Conservation (phyloP, 2,329 filamentous ascomycete species). For the Clathrospora elynae region DNA sequence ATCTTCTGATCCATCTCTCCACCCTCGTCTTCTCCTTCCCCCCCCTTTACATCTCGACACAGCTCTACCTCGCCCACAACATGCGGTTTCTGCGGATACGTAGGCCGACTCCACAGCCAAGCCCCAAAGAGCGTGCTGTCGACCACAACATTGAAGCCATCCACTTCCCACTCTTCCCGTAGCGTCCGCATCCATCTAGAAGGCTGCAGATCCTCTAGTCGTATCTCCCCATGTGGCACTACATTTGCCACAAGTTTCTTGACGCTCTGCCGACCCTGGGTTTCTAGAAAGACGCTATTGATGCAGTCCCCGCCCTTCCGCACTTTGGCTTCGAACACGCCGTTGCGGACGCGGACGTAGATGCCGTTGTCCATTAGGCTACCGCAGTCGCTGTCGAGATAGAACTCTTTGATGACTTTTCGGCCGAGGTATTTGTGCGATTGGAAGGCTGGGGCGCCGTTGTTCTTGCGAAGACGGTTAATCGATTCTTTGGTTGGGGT, state of each 20-base stretch:
- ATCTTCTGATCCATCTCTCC: neutral
- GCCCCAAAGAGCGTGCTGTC: neutral
- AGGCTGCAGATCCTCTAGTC: neutral
- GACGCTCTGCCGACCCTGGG: neutral
- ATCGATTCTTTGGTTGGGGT: neutral
- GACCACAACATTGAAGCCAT: neutral
- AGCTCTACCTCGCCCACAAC: neutral
- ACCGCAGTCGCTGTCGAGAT: neutral
- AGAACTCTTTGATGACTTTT: neutral
- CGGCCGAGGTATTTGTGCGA: neutral
- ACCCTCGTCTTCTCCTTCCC: neutral
- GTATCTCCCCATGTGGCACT: too few relatives aligned
- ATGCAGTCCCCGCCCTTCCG: neutral
- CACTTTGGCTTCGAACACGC: neutral
- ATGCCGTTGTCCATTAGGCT: neutral
- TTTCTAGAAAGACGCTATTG: neutral
- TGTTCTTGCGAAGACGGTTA: neutral
- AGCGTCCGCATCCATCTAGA: neutral
- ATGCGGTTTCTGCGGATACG: neutral
- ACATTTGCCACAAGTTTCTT: neutral
- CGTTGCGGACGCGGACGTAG: neutral
- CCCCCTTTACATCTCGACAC: neutral
- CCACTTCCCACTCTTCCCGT: neutral
- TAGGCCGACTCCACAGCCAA: neutral
- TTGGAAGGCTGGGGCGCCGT: neutral